These are phyloP conservation scores for Allantophomopsis cytisporea DNA, from an alignment of 2,329 filamentous ascomycete species.

Conservation along the genomic window DNA sequence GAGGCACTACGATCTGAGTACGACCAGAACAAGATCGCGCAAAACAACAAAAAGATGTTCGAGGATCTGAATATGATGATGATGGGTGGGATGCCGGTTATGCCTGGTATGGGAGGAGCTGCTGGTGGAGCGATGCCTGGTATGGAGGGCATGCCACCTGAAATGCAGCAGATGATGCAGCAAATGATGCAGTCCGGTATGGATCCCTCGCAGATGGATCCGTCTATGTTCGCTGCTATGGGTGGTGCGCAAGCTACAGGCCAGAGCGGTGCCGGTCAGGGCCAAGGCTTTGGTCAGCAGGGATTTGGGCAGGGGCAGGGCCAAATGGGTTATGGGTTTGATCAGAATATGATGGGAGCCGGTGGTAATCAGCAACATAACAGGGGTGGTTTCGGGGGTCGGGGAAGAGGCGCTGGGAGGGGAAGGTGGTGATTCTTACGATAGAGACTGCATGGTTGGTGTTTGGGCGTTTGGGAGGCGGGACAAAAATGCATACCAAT, in stretches of 20 bases:
- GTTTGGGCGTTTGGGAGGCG: too few relatives aligned
- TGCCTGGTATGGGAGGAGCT: constrained; percentile 23
- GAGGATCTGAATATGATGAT: constrained; percentile 61
- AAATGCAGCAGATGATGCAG: constrained; percentile 58
- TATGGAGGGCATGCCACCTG: constrained; percentile 49
- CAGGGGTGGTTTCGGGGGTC: constrained; percentile 16
- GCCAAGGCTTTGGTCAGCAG: constrained; percentile 32
- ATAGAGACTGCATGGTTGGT: too few relatives aligned
- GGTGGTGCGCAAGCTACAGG: constrained; percentile 26
- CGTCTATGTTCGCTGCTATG: constrained; percentile 48
- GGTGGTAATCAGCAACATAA: constrained; percentile 5
- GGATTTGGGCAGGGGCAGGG: constrained; percentile 25
- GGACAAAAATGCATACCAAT: too few relatives aligned
- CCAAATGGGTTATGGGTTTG: constrained; percentile 15
- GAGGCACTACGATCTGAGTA: constrained; percentile 66
- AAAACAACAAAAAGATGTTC: constrained; percentile 67
- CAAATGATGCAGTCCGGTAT: constrained; percentile 55
- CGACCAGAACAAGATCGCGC: constrained; percentile 47
- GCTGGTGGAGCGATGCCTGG: constrained; percentile 21
- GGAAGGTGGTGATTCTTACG: constrained; percentile 7
- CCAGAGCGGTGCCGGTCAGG: constrained; percentile 32
- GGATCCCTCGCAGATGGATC: constrained; percentile 54
- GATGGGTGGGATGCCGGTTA: constrained; percentile 34
- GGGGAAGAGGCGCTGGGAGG: constrained; percentile 15
- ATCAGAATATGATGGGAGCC: constrained; percentile 13